Conservation (phyloP, 2,329 filamentous ascomycete genomes). For the Cordyceps militaris region DNA sequence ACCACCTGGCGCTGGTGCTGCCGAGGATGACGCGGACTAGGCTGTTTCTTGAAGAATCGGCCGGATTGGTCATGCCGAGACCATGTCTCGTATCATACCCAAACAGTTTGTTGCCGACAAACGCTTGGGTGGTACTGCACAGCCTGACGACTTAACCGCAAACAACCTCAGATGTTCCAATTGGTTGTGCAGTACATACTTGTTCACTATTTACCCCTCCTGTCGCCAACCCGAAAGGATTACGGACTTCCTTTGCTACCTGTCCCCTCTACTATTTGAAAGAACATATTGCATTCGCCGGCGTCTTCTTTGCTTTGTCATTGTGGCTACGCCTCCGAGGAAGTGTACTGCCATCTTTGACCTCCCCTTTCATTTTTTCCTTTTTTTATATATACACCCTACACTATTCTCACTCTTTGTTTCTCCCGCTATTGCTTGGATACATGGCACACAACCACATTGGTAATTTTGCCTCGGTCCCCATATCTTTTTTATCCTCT, state of each 20-base stretch:
- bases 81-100: no score
- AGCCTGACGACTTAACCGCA: neutral
- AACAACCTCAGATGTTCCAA: neutral
- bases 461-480: neutral
- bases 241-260: neutral
- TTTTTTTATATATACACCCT: neutral
- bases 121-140: neutral
- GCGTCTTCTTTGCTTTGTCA: constrained; percentile 1
- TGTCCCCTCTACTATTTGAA: neutral
- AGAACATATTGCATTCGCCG: constrained; percentile 1
- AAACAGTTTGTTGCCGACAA: constrained; percentile 5
- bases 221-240: neutral
- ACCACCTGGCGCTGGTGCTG: constrained; percentile 41
- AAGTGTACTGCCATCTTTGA: neutral
- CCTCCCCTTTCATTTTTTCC: neutral
- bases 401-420: neutral
- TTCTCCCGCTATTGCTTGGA: constrained; percentile 2
- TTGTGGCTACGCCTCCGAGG: neutral
- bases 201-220: neutral
- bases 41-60: constrained; percentile 5
- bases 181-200: neutral
- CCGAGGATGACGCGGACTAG: constrained; percentile 44
- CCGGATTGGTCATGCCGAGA: no score
- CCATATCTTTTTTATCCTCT: neutral
- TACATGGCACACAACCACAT: neutral